Percentiles rank a stretch among this genome's conserved stretches.
Evolutionary conservation across 352 stramenopile genomes (phyloP).

Genomic region (Pythium biforme): DNA sequence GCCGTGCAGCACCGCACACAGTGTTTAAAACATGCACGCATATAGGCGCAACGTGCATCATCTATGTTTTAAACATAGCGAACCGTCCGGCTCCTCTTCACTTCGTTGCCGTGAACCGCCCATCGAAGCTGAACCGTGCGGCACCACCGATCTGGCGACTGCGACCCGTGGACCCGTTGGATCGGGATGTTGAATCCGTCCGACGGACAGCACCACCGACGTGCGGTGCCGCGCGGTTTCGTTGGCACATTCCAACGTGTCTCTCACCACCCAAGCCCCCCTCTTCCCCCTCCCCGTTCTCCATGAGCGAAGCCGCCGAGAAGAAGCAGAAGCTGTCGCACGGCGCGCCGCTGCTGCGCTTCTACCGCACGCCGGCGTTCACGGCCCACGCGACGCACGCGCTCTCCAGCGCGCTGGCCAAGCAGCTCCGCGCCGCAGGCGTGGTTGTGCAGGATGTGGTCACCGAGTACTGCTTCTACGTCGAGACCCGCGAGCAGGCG

Average conservation of each 20-base stretch:
- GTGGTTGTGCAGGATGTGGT: constrained; percentile 59
- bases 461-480: constrained; percentile 98
- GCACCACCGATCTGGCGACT: constrained; percentile 25
- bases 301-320: constrained; percentile 31
- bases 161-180: too few relatives aligned
- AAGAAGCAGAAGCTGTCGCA: constrained; percentile 73
- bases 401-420: constrained; percentile 40
- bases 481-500: constrained; percentile 66
- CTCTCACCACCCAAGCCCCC: constrained; percentile 14
- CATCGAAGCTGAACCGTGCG: constrained; percentile 18
- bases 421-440: constrained; percentile 23
- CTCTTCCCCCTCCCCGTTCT: neutral
- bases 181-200: constrained; percentile 11
- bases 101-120: constrained; percentile 14
- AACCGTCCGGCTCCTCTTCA: constrained; percentile 5
- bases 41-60: too few relatives aligned
- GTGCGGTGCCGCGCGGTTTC: neutral
- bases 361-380: constrained; percentile 77
- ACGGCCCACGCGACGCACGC: constrained; percentile 62
- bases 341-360: constrained; percentile 51
- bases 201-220: neutral
- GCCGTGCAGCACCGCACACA: too few relatives aligned
- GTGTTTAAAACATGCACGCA: too few relatives aligned
- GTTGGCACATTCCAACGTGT: constrained; percentile 28
- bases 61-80: constrained; percentile 18